Conservation (phyloP, 2,329 filamentous ascomycete genomes). For the Lachnellula willkommii region DNA sequence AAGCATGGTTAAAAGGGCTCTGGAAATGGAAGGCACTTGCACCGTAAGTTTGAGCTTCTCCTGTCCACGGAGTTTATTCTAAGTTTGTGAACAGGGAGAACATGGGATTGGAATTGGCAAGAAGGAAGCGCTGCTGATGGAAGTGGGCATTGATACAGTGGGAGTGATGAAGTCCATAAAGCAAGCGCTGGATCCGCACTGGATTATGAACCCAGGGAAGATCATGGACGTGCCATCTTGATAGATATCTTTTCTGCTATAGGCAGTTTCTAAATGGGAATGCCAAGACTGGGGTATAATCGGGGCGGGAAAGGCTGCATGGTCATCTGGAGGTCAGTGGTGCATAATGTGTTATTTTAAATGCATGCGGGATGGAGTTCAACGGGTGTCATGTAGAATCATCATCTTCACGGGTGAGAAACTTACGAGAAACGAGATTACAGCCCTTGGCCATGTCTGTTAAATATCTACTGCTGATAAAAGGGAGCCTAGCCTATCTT, state of each 20-base stretch:
- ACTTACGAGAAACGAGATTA: neutral
- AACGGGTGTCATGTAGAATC: constrained; percentile 8
- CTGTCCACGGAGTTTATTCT: neutral
- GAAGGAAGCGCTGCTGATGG: constrained; percentile 71
- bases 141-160: constrained; percentile 75
- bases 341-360: neutral
- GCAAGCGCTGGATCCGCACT: constrained; percentile 72
- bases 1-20: constrained; percentile 82
- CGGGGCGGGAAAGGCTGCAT: neutral
- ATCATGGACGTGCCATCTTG: constrained; percentile 64
- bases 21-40: constrained; percentile 92
- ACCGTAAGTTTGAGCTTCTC: constrained; percentile 45
- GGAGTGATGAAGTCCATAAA: constrained; percentile 83
- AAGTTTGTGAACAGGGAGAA: constrained; percentile 50
- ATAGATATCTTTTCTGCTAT: neutral
- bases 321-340: neutral
- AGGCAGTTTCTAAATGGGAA: neutral
- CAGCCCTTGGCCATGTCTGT: neutral
- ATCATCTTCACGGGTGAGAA: constrained; percentile 19
- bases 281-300: neutral
- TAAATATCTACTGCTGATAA: neutral
- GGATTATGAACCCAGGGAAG: constrained; percentile 90
- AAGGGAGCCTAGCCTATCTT: neutral
- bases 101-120: constrained; percentile 84
- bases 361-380: neutral